These are phyloP conservation scores for Filosporella fistucella DNA, from an alignment of 495 filamentous ascomycete genomes.

Conservation along the genomic window DNA sequence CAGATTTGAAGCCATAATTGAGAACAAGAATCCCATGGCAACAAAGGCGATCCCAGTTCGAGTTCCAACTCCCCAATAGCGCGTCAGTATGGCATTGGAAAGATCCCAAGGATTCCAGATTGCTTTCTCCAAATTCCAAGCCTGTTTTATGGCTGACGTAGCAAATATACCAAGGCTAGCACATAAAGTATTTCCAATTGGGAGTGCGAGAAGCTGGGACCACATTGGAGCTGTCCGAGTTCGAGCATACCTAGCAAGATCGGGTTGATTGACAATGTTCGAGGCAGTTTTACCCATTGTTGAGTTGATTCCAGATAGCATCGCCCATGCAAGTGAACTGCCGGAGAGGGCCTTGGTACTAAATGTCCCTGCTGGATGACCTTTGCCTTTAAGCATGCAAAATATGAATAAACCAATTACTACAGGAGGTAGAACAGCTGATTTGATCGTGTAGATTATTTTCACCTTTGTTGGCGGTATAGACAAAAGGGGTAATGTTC, in stretches of 20 bases:
- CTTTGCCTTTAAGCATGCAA: not conserved
- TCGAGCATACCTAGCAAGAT: not conserved
- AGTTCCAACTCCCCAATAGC: not conserved
- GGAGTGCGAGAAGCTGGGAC: not conserved
- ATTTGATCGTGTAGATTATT: not conserved
- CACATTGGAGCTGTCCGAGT: not conserved
- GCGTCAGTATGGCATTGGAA: not conserved
- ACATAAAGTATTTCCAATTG: not conserved
- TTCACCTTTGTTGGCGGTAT: not conserved
- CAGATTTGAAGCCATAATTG: not conserved
- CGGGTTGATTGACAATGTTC: not conserved
- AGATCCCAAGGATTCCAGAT: not conserved
- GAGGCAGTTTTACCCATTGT: not conserved
- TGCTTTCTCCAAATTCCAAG: too few relatives aligned
- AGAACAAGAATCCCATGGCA: not conserved
- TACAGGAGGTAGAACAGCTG: not conserved
- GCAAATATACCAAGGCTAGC: not conserved
- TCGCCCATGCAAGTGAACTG: not conserved
- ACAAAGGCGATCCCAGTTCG: not conserved
- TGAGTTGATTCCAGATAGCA: not conserved
- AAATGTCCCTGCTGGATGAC: not conserved
- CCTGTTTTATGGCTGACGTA: not conserved
- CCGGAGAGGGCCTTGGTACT: not conserved
- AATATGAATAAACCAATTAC: not conserved
- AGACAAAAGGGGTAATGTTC: not conserved